Conservation (phyloP, 1,139 yeast genomes). For the Sporopachydermia cereana region DNA sequence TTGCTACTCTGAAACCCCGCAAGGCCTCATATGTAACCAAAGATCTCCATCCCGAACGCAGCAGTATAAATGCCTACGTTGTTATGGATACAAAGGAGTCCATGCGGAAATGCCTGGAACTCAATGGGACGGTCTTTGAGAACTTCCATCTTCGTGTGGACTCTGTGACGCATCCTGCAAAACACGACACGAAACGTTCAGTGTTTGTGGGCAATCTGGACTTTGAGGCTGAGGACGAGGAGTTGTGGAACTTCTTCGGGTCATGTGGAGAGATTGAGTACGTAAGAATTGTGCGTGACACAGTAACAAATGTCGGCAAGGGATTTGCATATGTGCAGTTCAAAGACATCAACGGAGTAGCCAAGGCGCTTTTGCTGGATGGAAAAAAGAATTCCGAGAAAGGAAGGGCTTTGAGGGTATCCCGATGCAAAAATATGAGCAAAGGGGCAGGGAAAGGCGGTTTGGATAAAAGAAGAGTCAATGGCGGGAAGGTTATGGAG, state of each 20-base stretch:
- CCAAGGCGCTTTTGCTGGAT: conserved; percentile 69
- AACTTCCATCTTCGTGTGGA: conserved; percentile 81
- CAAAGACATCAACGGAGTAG: conserved; percentile 67
- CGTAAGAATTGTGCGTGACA: conserved; percentile 82
- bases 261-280: conserved; percentile 65
- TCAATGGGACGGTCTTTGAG: conserved; percentile 61
- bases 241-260: conserved; percentile 73
- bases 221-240: conserved; percentile 86
- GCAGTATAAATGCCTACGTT: conserved; percentile 77
- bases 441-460: conserved; percentile 14
- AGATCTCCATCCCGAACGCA: conserved; percentile 65
- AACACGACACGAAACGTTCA: conserved; percentile 73
- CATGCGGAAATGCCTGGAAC: conserved; percentile 36
- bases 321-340: conserved; percentile 97
- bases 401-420: conserved; percentile 63
- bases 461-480: conserved; percentile 15
- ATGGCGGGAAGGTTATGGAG: conserved; percentile 11
- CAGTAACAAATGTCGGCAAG: conserved; percentile 90
- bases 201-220: conserved; percentile 91
- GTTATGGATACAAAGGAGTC: conserved; percentile 53
- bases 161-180: conserved; percentile 81
- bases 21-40: conserved; percentile 84
- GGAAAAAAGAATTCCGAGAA: conserved; percentile 48
- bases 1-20: conserved; percentile 79
- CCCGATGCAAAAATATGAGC: conserved; percentile 58